Conservation (phyloP, 2,329 filamentous ascomycete genomes). For the Endothia cerciana region DNA sequence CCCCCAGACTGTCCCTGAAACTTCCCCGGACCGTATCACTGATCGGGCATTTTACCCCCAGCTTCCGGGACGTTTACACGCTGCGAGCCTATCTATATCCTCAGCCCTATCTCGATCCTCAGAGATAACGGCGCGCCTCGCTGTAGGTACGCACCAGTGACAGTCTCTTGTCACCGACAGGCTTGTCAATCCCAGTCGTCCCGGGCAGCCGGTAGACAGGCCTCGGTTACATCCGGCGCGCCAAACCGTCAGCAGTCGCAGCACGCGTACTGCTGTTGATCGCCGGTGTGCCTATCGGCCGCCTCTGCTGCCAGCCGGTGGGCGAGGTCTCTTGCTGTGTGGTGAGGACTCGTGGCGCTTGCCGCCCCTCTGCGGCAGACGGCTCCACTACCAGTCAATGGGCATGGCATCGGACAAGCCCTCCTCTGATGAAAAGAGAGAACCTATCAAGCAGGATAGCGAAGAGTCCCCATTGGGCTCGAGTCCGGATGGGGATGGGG, state of each 20-base stretch:
- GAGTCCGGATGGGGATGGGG: constrained; percentile 51
- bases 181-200: constrained; percentile 25
- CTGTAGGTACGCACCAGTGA: constrained; percentile 18
- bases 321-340: constrained; percentile 21
- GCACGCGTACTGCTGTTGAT: constrained; percentile 16
- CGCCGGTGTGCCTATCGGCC: constrained; percentile 15
- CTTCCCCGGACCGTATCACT: constrained; percentile 32
- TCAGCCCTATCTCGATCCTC: constrained; percentile 28
- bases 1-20: constrained; percentile 34
- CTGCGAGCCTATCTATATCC: constrained; percentile 22
- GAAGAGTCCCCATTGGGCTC: constrained; percentile 63
- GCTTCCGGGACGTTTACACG: constrained; percentile 16
- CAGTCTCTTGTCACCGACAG: constrained; percentile 12
- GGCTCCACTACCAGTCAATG: constrained; percentile 40
- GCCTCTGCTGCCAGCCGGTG: constrained; percentile 14
- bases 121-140: constrained; percentile 26
- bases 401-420: constrained; percentile 71
- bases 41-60: constrained; percentile 35
- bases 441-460: constrained; percentile 59
- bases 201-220: constrained; percentile 21
- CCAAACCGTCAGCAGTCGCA: constrained; percentile 17
- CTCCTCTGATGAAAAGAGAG: constrained; percentile 59
- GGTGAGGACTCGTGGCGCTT: constrained; percentile 39
- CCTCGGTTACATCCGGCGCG: constrained; percentile 25
- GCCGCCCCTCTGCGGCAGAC: constrained; percentile 46